Percentiles rank a stretch among this genome's conserved stretches.
Evolutionary conservation across 371 early-diverging fungal species (phyloP).

Genomic region (Syncephalastrum racemosum): DNA sequence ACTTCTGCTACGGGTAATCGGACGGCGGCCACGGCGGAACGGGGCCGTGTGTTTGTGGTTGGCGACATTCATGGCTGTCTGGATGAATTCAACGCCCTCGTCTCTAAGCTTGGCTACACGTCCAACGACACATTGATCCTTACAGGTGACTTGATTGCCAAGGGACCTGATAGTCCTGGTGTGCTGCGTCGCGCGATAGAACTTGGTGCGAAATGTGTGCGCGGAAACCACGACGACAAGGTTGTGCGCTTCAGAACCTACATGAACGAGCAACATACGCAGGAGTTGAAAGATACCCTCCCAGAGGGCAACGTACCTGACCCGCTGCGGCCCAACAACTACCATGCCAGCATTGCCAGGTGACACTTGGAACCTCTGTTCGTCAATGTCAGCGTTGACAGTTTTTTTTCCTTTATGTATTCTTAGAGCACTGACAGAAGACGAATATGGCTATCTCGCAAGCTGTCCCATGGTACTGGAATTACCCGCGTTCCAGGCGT

Average conservation of each 20-base stretch:
- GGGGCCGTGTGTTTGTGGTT: conserved; percentile 58
- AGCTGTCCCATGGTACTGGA: conserved; percentile 62
- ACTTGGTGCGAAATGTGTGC: conserved; percentile 58
- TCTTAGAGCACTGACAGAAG: conserved; percentile 43
- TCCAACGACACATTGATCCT: conserved; percentile 59
- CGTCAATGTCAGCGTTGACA: no score
- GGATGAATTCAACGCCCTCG: conserved; percentile 50
- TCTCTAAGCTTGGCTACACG: conserved; percentile 45
- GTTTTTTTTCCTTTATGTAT: neutral
- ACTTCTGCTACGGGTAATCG: conserved; percentile 1
- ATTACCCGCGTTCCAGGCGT: conserved; percentile 52
- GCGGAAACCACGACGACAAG: conserved; percentile 80
- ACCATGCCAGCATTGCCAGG: conserved; percentile 41
- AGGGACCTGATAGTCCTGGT: conserved; percentile 65
- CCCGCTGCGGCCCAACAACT: conserved; percentile 36
- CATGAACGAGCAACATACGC: conserved; percentile 16
- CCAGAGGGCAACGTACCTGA: conserved; percentile 42
- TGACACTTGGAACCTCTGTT: conserved; percentile 11
- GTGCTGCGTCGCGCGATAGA: conserved; percentile 58
- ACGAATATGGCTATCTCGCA: conserved; percentile 56
- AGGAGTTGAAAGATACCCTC: conserved; percentile 12
- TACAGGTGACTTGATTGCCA: conserved; percentile 69
- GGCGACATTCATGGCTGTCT: conserved; percentile 76
- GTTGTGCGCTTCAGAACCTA: conserved; percentile 63
- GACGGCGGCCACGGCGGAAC: conserved; percentile 2